These are phyloP conservation scores for Selenicereus undatus DNA, from an alignment of 148 eudicot genomes.

Conservation along the genomic window DNA sequence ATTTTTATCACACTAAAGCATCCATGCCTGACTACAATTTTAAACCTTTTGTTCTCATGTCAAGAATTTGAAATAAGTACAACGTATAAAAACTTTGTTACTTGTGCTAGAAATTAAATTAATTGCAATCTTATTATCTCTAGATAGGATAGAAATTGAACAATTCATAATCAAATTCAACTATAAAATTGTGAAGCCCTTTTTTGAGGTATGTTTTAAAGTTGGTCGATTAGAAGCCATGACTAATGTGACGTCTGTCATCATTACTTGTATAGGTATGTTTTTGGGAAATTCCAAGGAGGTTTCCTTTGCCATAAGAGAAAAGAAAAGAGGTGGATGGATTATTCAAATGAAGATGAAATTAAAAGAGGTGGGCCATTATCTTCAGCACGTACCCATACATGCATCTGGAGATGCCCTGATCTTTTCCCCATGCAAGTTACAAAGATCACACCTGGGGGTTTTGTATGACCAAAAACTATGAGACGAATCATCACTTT, in stretches of 20 bases:
- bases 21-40: no score
- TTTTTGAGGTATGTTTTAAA: no score
- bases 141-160: no score
- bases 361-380: neutral
- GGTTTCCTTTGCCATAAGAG: neutral
- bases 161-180: no score
- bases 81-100: no score
- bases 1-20: no score
- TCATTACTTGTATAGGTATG: neutral
- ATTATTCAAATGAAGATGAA: neutral
- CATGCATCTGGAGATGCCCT: constrained; percentile 26
- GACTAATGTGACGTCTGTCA: neutral
- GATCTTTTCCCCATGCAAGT: constrained; percentile 18
- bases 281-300: neutral
- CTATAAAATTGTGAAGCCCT: no score
- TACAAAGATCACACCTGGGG: constrained; percentile 27
- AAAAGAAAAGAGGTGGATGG: neutral
- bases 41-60: no score
- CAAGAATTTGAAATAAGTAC: no score
- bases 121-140: no score
- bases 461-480: constrained; percentile 29
- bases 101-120: no score
- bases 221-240: neutral
- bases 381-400: neutral
- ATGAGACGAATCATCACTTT: constrained; percentile 26